Percentiles rank a stretch among this genome's conserved stretches.
Evolutionary conservation across 768 basidiomycete genomes (phyloP).

Genomic region (Pleurotus tuber-regium): DNA sequence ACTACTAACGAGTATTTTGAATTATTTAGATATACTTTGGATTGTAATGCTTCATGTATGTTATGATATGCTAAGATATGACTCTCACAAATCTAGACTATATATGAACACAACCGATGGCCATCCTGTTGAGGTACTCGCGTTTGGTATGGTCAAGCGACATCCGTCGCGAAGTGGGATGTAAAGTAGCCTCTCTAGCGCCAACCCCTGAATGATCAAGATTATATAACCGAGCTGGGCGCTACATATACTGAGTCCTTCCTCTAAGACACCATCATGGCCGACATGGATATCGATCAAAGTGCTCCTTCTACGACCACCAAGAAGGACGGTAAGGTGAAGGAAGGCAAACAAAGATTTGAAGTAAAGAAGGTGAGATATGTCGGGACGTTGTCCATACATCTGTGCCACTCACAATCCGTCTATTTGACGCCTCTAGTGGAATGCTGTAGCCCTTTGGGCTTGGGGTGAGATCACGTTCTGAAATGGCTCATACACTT

Average conservation of each 20-base stretch:
- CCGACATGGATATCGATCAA: slow-evolving; percentile 70
- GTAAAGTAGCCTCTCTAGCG: background rate
- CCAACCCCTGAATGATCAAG: background rate
- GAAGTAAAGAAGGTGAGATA: slow-evolving; percentile 94
- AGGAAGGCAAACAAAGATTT: slow-evolving; percentile 80
- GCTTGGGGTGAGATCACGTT: slow-evolving; percentile 77
- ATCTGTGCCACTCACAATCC: slow-evolving; percentile 5
- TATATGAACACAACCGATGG: no score
- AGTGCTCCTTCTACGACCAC: slow-evolving; percentile 30
- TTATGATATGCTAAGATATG: background rate
- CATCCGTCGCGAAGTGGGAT: background rate
- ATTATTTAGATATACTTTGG: background rate
- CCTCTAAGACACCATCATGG: slow-evolving; percentile 27
- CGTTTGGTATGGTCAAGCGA: no score
- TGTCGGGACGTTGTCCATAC: background rate
- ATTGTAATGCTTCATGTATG: background rate
- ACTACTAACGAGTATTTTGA: background rate
- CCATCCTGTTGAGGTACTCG: no score
- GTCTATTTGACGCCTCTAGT: slow-evolving; percentile 48
- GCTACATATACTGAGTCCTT: background rate
- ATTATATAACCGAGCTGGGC: background rate
- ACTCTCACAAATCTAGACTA: no score
- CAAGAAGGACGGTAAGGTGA: slow-evolving; percentile 50
- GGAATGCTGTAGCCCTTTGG: slow-evolving; percentile 99
- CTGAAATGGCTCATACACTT: background rate